Percentiles rank a stretch among this genome's conserved stretches.
These are phyloP conservation scores for Lecanicillium sp. DNA, from an alignment of 2,329 filamentous ascomycete species.

Conservation along the genomic window DNA sequence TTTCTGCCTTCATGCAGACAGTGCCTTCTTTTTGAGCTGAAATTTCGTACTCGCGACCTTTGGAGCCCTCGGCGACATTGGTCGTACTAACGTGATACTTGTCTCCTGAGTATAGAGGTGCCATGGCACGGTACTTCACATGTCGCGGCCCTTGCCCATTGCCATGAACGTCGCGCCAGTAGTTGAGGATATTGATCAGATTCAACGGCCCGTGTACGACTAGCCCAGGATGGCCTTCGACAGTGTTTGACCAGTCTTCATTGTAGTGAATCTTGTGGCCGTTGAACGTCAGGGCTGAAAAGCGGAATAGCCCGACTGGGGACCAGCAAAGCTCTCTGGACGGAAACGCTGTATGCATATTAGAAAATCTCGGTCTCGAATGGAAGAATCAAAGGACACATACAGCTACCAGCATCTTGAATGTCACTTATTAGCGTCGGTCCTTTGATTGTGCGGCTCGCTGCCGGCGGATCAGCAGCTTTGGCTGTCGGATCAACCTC, in stretches of 20 bases:
- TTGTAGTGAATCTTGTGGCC: constrained; percentile 82
- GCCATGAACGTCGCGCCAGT: constrained; percentile 49
- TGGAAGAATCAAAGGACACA: too few relatives aligned
- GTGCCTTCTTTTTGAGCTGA: constrained; percentile 5
- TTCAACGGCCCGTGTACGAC: constrained; percentile 79
- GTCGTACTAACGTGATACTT: constrained; percentile 29
- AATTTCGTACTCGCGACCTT: constrained; percentile 1
- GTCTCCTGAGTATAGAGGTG: constrained; percentile 64
- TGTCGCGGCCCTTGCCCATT: constrained; percentile 19
- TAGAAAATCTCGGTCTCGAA: background rate
- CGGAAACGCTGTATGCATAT: background rate
- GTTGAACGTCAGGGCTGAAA: constrained; percentile 80
- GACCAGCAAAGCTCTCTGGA: constrained; percentile 33
- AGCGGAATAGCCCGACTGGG: constrained; percentile 59
- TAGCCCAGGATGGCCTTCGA: constrained; percentile 62
- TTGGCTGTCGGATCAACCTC: constrained; percentile 17
- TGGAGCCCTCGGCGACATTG: background rate
- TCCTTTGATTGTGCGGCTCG: constrained; percentile 3
- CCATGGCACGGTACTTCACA: constrained; percentile 60
- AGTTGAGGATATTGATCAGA: constrained; percentile 62
- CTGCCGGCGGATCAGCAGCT: constrained; percentile 8
- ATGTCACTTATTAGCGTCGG: constrained; percentile 13
- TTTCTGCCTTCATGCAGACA: constrained; percentile 9
- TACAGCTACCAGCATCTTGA: constrained; percentile 11
- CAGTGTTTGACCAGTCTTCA: constrained; percentile 50